Conservation (phyloP, 345 rosid genomes). For the Populus euphratica region DNA sequence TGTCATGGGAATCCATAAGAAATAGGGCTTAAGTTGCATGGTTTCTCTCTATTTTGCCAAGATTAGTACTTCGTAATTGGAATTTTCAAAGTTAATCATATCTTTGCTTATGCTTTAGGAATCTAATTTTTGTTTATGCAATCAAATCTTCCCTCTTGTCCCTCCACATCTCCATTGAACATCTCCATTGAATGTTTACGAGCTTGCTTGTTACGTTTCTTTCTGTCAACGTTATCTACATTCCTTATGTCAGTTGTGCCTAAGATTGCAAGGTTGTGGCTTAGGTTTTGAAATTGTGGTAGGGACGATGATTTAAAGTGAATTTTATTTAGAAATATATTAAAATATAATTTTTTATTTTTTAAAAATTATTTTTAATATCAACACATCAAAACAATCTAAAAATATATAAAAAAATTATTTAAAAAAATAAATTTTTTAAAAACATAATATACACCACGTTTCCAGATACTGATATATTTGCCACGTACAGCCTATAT, state of each 20-base stretch:
- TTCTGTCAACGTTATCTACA: not conserved
- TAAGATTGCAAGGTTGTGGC: too few species aligned
- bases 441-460: too few species aligned
- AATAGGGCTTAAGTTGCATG: not conserved
- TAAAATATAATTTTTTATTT: too few species aligned
- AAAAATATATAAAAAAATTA: too few species aligned
- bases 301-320: accelerated
- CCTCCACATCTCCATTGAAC: not conserved
- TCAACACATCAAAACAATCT: too few species aligned
- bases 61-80: conserved; percentile 3
- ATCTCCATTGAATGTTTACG: not conserved
- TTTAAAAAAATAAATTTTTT: too few species aligned
- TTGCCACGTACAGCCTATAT: too few species aligned
- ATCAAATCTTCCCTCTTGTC: conserved; percentile 6
- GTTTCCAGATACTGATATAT: too few species aligned
- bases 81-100: conserved; percentile 17
- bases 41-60: not conserved
- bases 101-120: conserved; percentile 34
- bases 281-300: accelerated
- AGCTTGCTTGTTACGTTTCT: not conserved
- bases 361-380: too few species aligned
- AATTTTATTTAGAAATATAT: too few species aligned
- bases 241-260: too few species aligned
- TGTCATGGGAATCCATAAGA: not conserved
- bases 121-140: conserved; percentile 12